Base-by-base conservation (phyloP, 1,284 basidiomycete genomes). In the Thecaphora thlaspeos region DNA sequence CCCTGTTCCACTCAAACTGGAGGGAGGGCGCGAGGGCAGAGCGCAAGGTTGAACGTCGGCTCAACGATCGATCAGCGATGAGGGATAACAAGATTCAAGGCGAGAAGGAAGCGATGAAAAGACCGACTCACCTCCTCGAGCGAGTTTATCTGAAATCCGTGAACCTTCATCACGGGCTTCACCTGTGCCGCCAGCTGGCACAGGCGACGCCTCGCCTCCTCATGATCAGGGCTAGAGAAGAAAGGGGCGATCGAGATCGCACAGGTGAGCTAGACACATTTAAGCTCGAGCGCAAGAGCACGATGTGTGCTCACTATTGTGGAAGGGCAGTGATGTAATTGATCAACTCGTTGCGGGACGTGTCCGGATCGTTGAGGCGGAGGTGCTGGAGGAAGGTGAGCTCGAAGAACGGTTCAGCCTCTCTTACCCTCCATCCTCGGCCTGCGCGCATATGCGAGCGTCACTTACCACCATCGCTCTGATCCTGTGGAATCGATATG, bases 131-230 rank as follows among this genome's bases (percentile, higher is more conserved):
- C 39, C 39, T 71, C 67, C 32, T 70, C 69, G 14, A 71, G 55
- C 18, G 64, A 68, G 51, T 70, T 71, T 51, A 71, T 61, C 47
- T 61, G 57, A 30, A 71, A 66, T 14, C 68, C 70, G 23, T 68
- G 58, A 21, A 41, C 41, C 41, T 65, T 67, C 70, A 71, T 71
- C 9, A 71, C 54, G 2, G 70, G 70, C 44, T 70, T 66, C 19
- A 70, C 68, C 30, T 64, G 57, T 17, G 70, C 70, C 21, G 70
- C 63, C 4, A 71, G 54, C 46, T 64, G 63, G 11, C 51, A 53
- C 15, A 71, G 53, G 19, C 60, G 30, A 17, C 51, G 59, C 7
- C 46, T 52, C 11, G 70, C 70, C 28, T 64, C 52, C 4, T 64
- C 57, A 36, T 41, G 44, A 34, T 68, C 46, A 12, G 46, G 34